A percentile compares a stretch with the other conserved stretches of the same genome.
Evolutionary conservation across 257 asterid genomes (phyloP).

Genomic region (Leonotis leonurus): DNA sequence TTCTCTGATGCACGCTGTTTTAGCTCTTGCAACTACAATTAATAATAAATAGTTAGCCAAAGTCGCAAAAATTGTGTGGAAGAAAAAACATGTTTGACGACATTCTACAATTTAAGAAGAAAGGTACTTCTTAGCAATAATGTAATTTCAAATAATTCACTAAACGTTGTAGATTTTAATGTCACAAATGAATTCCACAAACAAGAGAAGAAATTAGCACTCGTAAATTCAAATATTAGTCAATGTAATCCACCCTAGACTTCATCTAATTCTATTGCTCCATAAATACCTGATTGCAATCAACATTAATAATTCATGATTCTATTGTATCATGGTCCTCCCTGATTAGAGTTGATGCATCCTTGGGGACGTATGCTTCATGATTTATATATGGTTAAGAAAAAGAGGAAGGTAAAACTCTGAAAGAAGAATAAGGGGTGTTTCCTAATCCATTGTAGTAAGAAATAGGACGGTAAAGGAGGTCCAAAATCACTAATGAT

Average conservation of each 20-base stretch:
- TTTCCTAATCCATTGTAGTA: background rate
- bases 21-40: conserved; percentile 80
- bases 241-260: background rate
- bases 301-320: background rate
- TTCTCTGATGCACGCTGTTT: conserved; percentile 79
- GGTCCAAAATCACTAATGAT: background rate
- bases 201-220: no score
- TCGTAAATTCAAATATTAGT: background rate
- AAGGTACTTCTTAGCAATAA: background rate
- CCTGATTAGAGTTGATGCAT: background rate
- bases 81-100: background rate
- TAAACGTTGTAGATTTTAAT: background rate
- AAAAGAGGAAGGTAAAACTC: background rate
- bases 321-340: background rate
- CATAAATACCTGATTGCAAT: background rate
- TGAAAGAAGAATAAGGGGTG: background rate
- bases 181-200: background rate
- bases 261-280: background rate
- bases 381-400: background rate
- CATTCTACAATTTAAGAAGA: background rate
- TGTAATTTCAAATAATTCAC: background rate
- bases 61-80: background rate
- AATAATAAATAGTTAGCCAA: conserved; percentile 18
- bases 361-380: no score
- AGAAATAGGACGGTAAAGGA: background rate